phyloP scores from a whole-genome alignment of 108 stramenopile species.

The Cylindrotheca fusiformis region DNA sequence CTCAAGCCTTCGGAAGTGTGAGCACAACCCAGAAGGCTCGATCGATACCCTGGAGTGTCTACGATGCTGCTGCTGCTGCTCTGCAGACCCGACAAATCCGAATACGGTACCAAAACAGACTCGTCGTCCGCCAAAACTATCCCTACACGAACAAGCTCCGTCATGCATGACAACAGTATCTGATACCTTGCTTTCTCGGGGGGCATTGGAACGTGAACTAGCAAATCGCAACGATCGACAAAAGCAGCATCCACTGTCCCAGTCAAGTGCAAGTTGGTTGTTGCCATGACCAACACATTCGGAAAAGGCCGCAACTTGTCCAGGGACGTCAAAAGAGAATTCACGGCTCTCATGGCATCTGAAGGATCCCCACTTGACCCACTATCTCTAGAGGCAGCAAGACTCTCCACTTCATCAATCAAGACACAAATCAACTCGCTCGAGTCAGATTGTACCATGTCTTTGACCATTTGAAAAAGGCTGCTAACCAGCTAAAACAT shows the following conservation, averaged over 20 bases:
- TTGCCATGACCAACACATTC: constrained; percentile 83
- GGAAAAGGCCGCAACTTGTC: constrained; percentile 63
- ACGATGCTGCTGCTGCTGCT: background rate
- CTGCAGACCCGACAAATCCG: background rate
- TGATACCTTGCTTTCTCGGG: constrained; percentile 49
- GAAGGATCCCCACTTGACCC: constrained; percentile 49
- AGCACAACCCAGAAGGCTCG: constrained; percentile 26
- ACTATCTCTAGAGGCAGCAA: constrained; percentile 41
- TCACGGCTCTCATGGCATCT: constrained; percentile 74
- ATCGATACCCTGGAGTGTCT: too few relatives aligned
- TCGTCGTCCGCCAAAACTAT: constrained; percentile 18
- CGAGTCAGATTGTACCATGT: constrained; percentile 77
- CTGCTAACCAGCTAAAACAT: constrained; percentile 40
- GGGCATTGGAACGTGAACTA: constrained; percentile 61
- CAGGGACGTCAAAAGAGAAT: constrained; percentile 68
- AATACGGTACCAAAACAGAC: background rate
- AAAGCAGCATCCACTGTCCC: constrained; percentile 78
- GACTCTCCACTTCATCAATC: constrained; percentile 78
- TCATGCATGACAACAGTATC: constrained; percentile 63
- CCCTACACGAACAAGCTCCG: constrained; percentile 63
- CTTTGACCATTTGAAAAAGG: constrained; percentile 73
- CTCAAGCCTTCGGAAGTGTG: constrained; percentile 42
- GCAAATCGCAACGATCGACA: constrained; percentile 81
- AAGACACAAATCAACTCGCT: constrained; percentile 66
- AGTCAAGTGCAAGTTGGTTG: constrained; percentile 62